These are phyloP conservation scores for Penicillium sclerotigenum DNA, from an alignment of 2,329 filamentous ascomycete species.

Conservation along the genomic window DNA sequence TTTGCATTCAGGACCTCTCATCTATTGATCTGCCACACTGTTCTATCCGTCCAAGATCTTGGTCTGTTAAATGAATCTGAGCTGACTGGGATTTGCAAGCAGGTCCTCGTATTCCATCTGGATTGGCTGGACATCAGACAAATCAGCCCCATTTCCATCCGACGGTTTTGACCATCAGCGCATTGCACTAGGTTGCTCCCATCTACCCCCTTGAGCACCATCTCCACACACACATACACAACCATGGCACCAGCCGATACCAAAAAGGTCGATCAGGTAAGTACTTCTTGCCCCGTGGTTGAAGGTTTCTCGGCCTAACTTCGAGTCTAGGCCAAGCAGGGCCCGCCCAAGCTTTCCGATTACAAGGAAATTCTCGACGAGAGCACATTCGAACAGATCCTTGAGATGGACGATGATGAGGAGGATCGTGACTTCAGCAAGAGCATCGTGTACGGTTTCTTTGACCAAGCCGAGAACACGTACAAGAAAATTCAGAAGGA, in stretches of 20 bases:
- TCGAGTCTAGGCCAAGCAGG: slow-evolving; percentile 42
- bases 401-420: slow-evolving; percentile 95
- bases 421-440: slow-evolving; percentile 84
- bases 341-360: slow-evolving; percentile 53
- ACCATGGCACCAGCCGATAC: slow-evolving; percentile 30
- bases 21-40: background rate
- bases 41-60: background rate
- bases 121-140: slow-evolving; percentile 5
- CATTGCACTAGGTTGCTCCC: slow-evolving; percentile 4
- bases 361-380: slow-evolving; percentile 75
- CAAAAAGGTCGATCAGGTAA: slow-evolving; percentile 28
- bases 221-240: slow-evolving; percentile 7
- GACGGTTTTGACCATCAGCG: slow-evolving; percentile 2
- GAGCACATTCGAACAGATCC: slow-evolving; percentile 84
- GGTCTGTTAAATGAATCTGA: background rate
- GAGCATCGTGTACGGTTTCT: slow-evolving; percentile 87
- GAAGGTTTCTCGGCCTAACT: background rate
- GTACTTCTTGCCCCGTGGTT: slow-evolving; percentile 3
- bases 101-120: slow-evolving; percentile 2
- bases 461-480: slow-evolving; percentile 82
- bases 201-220: background rate
- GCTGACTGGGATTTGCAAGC: slow-evolving; percentile 4
- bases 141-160: background rate
- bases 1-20: background rate
- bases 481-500: slow-evolving; percentile 79